Evolutionary conservation across 768 basidiomycete genomes (phyloP).

Genomic region (Dentipellis fragilis): DNA sequence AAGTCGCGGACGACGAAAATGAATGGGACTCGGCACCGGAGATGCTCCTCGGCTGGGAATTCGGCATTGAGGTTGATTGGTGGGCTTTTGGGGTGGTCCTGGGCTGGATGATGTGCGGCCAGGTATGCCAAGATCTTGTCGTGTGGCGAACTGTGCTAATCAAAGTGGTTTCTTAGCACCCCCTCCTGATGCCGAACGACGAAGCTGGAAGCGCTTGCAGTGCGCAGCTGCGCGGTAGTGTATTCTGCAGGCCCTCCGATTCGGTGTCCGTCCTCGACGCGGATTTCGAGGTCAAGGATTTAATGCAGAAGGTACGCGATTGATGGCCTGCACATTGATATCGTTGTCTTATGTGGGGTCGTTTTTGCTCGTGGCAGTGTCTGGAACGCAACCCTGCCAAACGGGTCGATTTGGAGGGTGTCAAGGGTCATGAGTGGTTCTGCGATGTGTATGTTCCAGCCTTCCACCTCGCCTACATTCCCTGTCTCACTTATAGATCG

Average conservation of each 20-base stretch:
- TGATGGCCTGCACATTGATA: not conserved
- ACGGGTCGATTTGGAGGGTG: slow-evolving; percentile 2
- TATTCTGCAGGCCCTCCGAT: not conserved
- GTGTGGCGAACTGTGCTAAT: not conserved
- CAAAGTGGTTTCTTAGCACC: not conserved
- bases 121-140: slow-evolving; percentile 2
- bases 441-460: slow-evolving; percentile 5
- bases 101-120: slow-evolving; percentile 12
- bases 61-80: slow-evolving; percentile 12
- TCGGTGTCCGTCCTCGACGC: not conserved
- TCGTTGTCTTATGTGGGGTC: not conserved
- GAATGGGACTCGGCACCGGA: slow-evolving; percentile 14
- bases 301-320: slow-evolving; percentile 9
- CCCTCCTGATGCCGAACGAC: not conserved
- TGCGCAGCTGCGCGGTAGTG: slow-evolving; percentile 1
- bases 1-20: not conserved
- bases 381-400: slow-evolving; percentile 11
- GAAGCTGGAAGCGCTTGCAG: not conserved
- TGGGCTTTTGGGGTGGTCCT: slow-evolving; percentile 12
- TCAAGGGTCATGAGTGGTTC: slow-evolving; percentile 7
- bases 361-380: slow-evolving; percentile 1
- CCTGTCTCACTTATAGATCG: not conserved
- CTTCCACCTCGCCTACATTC: not conserved
- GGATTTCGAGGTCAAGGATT: not conserved
- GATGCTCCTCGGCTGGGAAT: slow-evolving; percentile 10